These are phyloP conservation scores for Phytopythium cucurbitacearum DNA, from an alignment of 352 stramenopile species.

Conservation along the genomic window DNA sequence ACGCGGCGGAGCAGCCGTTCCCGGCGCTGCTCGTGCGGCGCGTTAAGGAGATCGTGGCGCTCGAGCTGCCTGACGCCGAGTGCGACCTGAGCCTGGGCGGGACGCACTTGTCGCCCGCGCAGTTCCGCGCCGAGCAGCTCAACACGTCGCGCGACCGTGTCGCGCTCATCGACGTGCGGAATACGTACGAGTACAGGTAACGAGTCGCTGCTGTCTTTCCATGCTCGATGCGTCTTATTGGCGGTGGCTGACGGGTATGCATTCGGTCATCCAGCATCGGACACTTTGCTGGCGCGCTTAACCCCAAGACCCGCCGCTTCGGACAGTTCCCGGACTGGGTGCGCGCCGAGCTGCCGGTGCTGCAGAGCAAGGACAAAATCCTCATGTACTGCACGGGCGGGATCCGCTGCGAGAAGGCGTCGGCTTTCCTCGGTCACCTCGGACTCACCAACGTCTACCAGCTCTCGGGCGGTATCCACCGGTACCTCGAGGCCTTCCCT, in stretches of 20 bases:
- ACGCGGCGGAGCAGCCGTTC: slow-evolving; percentile 44
- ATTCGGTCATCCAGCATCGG: slow-evolving; percentile 32
- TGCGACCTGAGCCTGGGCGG: slow-evolving; percentile 46
- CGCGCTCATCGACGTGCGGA: slow-evolving; percentile 71
- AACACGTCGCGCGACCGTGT: slow-evolving; percentile 14
- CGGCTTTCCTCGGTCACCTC: slow-evolving; percentile 67
- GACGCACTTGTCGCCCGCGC: slow-evolving; percentile 49
- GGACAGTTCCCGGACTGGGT: slow-evolving; percentile 75
- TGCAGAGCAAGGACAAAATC: slow-evolving; percentile 70
- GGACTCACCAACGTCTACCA: slow-evolving; percentile 73
- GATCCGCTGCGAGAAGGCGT: slow-evolving; percentile 84
- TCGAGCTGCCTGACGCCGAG: slow-evolving; percentile 52
- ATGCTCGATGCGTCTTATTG: too few relatives aligned
- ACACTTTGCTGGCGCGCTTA: slow-evolving; percentile 67
- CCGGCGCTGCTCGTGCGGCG: slow-evolving; percentile 62
- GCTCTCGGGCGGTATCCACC: slow-evolving; percentile 77
- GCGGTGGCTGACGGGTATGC: background rate
- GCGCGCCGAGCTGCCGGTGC: slow-evolving; percentile 37
- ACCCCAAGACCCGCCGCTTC: slow-evolving; percentile 80
- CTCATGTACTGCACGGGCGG: slow-evolving; percentile 88
- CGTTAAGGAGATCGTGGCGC: slow-evolving; percentile 69
- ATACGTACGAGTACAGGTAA: slow-evolving; percentile 66
- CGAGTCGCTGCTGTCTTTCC: background rate
- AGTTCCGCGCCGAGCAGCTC: slow-evolving; percentile 53
- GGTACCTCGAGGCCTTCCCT: slow-evolving; percentile 76